Evolutionary conservation across 257 asterid species (phyloP), one percentile per base, ranked within the genome.

Genomic region (Catharanthus roseus): DNA sequence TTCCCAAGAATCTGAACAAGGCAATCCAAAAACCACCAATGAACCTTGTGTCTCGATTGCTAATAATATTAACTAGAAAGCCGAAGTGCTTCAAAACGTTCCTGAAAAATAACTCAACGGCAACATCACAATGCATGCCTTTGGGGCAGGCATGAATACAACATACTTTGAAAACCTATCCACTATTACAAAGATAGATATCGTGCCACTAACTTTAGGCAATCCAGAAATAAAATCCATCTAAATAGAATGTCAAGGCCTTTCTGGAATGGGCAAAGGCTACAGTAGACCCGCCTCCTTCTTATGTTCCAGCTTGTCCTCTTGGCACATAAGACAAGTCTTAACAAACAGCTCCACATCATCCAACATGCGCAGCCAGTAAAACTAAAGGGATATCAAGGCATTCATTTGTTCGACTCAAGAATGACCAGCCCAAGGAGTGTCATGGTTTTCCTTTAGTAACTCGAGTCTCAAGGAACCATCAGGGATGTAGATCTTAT

Each of bases 11-110:
- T 10, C 68, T 56, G 15, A 74, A 74, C 29, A 55, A 7, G 8
- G 41, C 3, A 0, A 42, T 55, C 45, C 45, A 65, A 3, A 65
- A 53, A 5, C 13, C 2, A 19, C 51, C 31, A 1, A 12, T 67
- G 36, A 67, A 67, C 0, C 41, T 5, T 0, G 44, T 16, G 5
- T 58, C 69, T 3, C 49, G 26, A 19, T 75, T 47, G 36, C 74
- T 75, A 0, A 68, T 26, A 21, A 69, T 69, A 2, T 57, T 41
- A 10, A 57, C 7, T 0, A 12, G 74, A 0, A 68, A 0, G 0
- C 74, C 70, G 36, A 68, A 60, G 18, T 44, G 49, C 18, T 73
- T 73, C 6, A 73, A 51, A 10, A 73, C 56, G 51, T 65, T 50
- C 16, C 24, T 73, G 42, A 33, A 34, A n/a, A 73, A 65, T 29